Percentiles rank a stretch among this genome's conserved stretches.
phyloP scores from a whole-genome alignment of 1,284 basidiomycete genomes.

The Pascua sp. region DNA sequence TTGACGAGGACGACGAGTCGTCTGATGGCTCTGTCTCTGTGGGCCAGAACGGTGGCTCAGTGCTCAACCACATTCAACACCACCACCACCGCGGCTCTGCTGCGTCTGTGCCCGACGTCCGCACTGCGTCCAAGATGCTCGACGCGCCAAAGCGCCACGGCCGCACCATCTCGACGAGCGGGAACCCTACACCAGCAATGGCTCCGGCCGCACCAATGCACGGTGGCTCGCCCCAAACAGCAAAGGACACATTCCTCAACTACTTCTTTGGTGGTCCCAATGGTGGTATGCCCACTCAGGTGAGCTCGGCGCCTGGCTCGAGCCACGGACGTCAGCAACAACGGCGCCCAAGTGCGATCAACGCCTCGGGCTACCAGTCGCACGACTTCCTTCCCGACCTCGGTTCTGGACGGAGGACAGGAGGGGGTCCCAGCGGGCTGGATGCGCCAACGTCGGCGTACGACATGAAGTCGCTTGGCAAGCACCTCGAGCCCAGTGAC shows the following conservation, averaged over 20 bases:
- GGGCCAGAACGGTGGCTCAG: constrained; percentile 56
- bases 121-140: constrained; percentile 26
- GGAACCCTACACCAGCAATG: constrained; percentile 19
- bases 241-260: constrained; percentile 85
- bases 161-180: constrained; percentile 14
- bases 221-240: constrained; percentile 49
- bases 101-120: constrained; percentile 70
- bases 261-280: constrained; percentile 84
- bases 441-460: constrained; percentile 82
- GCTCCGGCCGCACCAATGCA: constrained; percentile 12
- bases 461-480: constrained; percentile 98
- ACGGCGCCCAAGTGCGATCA: background rate
- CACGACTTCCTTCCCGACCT: constrained; percentile 47
- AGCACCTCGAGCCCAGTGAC: constrained; percentile 82
- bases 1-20: constrained; percentile 41
- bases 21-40: constrained; percentile 44
- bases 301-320: constrained; percentile 1
- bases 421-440: constrained; percentile 53
- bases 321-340: background rate
- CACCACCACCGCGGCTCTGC: constrained; percentile 72
- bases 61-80: constrained; percentile 11
- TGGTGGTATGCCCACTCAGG: constrained; percentile 16
- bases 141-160: constrained; percentile 22
- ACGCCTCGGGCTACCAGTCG: background rate
- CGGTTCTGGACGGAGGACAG: constrained; percentile 32